Base-by-base conservation (phyloP, 306 rosid genomes). In the Gastrolobium bilobum region DNA sequence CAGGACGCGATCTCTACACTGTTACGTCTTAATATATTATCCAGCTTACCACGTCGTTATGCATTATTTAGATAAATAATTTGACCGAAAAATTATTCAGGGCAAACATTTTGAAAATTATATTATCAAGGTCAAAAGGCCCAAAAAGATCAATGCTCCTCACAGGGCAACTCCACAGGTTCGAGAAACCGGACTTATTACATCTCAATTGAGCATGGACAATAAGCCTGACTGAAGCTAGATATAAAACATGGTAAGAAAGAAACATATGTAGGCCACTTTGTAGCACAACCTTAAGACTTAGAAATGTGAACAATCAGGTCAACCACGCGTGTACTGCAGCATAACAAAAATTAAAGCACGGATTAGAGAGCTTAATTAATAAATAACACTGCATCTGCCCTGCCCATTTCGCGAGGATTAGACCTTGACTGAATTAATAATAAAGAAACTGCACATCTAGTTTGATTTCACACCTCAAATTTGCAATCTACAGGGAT, bases 321-420 rank as follows among this genome's bases (percentile, higher is more conserved):
- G 68, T 92, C 96, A 33, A 92, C 81, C 34, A 90, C 96, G 42
- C 97, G 96, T 8, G 90, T 15, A 80, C 94, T 92, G 93, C 87
- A 83, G 34, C 26, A 5, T 34, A 11, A 79, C 33, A 53, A 63
- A 57, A 52, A 2, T 57, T 7, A 69, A 53, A 42, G 39, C 29
- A 71, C 8, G 8, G 3, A 82, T 77, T 82, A 82, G 71, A 59
- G 4, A 5, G 7, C 2, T 33, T 53, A 67, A 15, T 8, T 4
- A 10, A 44, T 37, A 13, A 70, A 20, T 30, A 60, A 1, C 8
- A 4, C 33, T 1, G 43, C 35, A 20, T 20, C 26, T 20, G 26
- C 26, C 26, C 26, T 20, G 47, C 15, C 11, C 13, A 10, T 20
- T 20, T 20, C 26, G 26, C 26, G 26, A 20, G 26, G 26, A 20